These are phyloP conservation scores for Epithemia pelagica DNA, from an alignment of 108 stramenopile species.

Conservation along the genomic window DNA sequence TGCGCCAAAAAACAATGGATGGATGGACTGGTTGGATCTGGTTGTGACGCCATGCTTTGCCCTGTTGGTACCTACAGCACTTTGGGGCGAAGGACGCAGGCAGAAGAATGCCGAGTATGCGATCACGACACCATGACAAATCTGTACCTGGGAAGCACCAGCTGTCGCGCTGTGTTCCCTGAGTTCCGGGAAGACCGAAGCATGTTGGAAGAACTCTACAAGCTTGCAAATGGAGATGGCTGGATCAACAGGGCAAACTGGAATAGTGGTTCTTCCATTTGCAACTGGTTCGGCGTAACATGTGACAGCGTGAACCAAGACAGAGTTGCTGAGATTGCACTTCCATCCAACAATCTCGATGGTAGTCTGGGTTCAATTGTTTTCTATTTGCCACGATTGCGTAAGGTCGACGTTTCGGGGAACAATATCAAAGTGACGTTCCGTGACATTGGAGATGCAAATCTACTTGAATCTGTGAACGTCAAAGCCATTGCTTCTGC, in stretches of 20 bases:
- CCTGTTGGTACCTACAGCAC: conserved; percentile 62
- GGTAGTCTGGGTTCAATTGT: conserved; percentile 51
- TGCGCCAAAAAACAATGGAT: conserved; percentile 31
- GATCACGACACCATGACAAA: conserved; percentile 45
- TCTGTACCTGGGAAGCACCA: conserved; percentile 28
- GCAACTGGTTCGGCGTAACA: conserved; percentile 69
- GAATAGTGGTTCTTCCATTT: conserved; percentile 36
- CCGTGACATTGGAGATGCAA: conserved; percentile 40
- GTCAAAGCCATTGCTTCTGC: background rate
- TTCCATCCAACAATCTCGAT: conserved; percentile 43
- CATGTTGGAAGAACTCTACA: conserved; percentile 46
- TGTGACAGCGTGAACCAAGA: conserved; percentile 29
- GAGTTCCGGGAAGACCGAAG: conserved; percentile 23
- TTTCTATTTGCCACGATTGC: conserved; percentile 49
- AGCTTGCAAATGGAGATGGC: conserved; percentile 40
- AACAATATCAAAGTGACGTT: conserved; percentile 57
- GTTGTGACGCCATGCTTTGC: conserved; percentile 73
- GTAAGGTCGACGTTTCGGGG: conserved; percentile 50
- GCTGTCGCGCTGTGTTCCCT: conserved; percentile 28
- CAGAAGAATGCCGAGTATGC: conserved; percentile 40
- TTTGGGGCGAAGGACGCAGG: conserved; percentile 43
- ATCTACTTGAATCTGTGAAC: conserved; percentile 22
- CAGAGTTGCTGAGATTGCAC: conserved; percentile 41
- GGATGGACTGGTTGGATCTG: conserved; percentile 47
- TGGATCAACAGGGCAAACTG: conserved; percentile 61